Evolutionary conservation across 2,329 filamentous ascomycete genomes (phyloP).

Genomic region (Verticillium alfalfae): DNA sequence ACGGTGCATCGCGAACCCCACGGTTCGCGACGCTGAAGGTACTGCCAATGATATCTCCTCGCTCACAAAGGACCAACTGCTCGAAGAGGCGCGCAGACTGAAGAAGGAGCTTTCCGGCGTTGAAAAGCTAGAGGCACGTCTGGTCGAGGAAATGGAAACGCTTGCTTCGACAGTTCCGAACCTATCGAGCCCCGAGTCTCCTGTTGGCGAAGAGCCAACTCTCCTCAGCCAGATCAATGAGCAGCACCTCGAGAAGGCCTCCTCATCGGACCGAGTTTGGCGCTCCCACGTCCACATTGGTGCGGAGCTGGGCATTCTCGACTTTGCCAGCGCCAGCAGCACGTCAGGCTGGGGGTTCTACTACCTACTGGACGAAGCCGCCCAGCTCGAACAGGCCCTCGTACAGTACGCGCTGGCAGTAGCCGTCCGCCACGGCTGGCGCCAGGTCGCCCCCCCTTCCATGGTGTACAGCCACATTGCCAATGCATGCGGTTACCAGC

Average conservation of each 20-base stretch:
- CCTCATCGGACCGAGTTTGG: constrained; percentile 41
- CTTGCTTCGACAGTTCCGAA: constrained; percentile 82
- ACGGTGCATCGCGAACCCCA: constrained; percentile 48
- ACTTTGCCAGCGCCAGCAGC: constrained; percentile 77
- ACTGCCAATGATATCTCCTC: constrained; percentile 26
- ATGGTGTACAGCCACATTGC: constrained; percentile 91
- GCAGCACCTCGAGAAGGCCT: constrained; percentile 38
- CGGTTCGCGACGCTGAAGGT: constrained; percentile 36
- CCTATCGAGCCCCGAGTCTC: constrained; percentile 72
- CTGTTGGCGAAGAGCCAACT: constrained; percentile 58
- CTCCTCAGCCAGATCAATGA: constrained; percentile 77
- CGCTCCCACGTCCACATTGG: constrained; percentile 85
- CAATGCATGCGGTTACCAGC: constrained; percentile 88
- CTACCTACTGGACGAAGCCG: constrained; percentile 86
- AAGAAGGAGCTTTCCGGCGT: constrained; percentile 58
- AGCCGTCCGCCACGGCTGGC: constrained; percentile 71
- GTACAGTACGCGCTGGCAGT: constrained; percentile 77
- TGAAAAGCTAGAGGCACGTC: constrained; percentile 54
- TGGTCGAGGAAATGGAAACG: constrained; percentile 61
- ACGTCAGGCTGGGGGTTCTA: constrained; percentile 97
- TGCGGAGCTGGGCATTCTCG: constrained; percentile 77
- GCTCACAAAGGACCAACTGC: constrained; percentile 44
- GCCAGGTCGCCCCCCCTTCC: constrained; percentile 74
- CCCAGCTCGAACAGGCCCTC: constrained; percentile 90
- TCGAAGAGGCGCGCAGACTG: constrained; percentile 58